Evolutionary conservation across 2,329 filamentous ascomycete species (phyloP), one percentile per base, ranked within the genome.

Genomic region (Aciculosporium take): DNA sequence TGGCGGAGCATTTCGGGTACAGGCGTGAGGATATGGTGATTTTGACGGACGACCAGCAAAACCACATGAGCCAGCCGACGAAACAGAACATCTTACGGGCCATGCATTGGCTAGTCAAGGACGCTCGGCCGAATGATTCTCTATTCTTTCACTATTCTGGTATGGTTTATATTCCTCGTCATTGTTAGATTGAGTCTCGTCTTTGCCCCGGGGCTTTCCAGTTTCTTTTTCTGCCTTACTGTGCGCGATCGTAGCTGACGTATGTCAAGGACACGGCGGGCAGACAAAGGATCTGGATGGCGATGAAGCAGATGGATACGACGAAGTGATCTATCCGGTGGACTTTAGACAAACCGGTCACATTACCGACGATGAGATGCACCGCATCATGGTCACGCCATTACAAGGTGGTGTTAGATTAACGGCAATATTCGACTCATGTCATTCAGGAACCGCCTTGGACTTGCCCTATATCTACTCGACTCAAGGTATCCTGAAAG

Each of bases 91-190:
- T 96, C 42, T 63, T 96, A 29, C 76, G 89, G 40, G 89, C 89
- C 24, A 96, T 96, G 89, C 88, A 95, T 59, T 96, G 89, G 89
- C 67, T 96, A 17, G 86, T 95, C 44, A 94, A 94, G 64, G 88
- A 94, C 56, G 88, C 89, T 4, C 75, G 75, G 44, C 84, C 87
- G 0, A 94, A 95, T 57, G 89, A 96, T 58, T 94, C 89, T 4
- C 72, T 96, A 6, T 96, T 96, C 65, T 95, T 96, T 67, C 89
- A 96, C 64, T 96, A 94, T 60, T 94, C 88, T 30, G 87, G 84
- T 87, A 40, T 18, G 36, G 3, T 15, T 12, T 12, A 12, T 28
- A 17, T 4, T 31, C 9, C 20, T 21, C 17, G 18, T n/a, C 15
- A 13, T 20, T 17, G 17, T 10, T 7, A 4, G 30, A 32, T 20